A percentile compares a stretch with the other conserved stretches of the same genome.
These are phyloP conservation scores for Fusarium solani-melongenae DNA, from an alignment of 2,329 filamentous ascomycete genomes.

Conservation along the genomic window DNA sequence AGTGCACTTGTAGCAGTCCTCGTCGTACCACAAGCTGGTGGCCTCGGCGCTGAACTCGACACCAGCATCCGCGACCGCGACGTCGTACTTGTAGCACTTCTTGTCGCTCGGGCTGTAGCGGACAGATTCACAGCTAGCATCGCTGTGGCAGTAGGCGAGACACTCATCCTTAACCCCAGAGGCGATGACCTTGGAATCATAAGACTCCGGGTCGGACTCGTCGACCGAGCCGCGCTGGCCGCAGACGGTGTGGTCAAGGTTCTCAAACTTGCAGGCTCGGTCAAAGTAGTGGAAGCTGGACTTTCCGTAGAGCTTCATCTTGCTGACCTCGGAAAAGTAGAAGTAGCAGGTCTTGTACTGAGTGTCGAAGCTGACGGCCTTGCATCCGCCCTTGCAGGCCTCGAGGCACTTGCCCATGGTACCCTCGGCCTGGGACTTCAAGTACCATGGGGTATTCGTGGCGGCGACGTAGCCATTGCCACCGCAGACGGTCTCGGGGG, in stretches of 20 bases:
- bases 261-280: not conserved
- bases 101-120: not conserved
- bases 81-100: not conserved
- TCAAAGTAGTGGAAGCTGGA: slow-evolving; percentile 2
- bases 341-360: slow-evolving; percentile 2
- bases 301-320: not conserved
- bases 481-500: not conserved
- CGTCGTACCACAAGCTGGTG: not conserved
- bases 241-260: not conserved
- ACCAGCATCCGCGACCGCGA: not conserved
- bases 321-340: not conserved
- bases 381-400: not conserved
- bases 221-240: not conserved
- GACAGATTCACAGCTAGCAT: not conserved
- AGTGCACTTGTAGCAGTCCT: not conserved
- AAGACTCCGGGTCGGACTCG: not conserved
- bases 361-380: not conserved
- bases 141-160: not conserved
- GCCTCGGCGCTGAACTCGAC: too few relatives aligned
- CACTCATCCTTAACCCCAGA: not conserved
- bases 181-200: not conserved
- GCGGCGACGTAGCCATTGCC: not conserved
- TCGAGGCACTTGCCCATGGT: not conserved
- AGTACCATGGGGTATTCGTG: not conserved
- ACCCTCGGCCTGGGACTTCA: not conserved